Percentiles rank a stretch among this genome's conserved stretches.
Conservation (phyloP, 441 rosid species). For the Erodium moschatum region DNA sequence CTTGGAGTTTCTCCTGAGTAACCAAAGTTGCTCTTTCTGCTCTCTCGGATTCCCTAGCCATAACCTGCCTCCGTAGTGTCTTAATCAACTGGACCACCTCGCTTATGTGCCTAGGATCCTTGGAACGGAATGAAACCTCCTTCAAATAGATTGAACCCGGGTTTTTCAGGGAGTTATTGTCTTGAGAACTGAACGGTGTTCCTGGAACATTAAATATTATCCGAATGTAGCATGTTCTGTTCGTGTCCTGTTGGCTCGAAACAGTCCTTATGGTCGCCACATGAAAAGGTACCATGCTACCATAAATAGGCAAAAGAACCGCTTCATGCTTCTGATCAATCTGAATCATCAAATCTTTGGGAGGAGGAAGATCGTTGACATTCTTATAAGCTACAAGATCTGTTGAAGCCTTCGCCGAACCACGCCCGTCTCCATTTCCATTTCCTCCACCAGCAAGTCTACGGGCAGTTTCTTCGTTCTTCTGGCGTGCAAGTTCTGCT, state of each 20-base stretch:
- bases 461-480: slow-evolving; percentile 5
- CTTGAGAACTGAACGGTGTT: slow-evolving; percentile 55
- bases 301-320: slow-evolving; percentile 17
- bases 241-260: slow-evolving; percentile 43
- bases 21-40: slow-evolving; percentile 41
- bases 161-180: slow-evolving; percentile 42
- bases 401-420: not conserved
- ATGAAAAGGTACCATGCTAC: slow-evolving; percentile 59
- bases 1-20: slow-evolving; percentile 32
- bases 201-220: slow-evolving; percentile 61
- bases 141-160: slow-evolving; percentile 55
- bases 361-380: slow-evolving; percentile 3
- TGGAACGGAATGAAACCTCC: slow-evolving; percentile 58
- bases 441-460: not conserved
- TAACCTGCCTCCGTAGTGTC: slow-evolving; percentile 33
- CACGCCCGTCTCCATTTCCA: not conserved
- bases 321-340: slow-evolving; percentile 2
- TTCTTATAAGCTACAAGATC: slow-evolving; percentile 8
- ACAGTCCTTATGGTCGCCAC: slow-evolving; percentile 48
- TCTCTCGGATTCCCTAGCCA: slow-evolving; percentile 31
- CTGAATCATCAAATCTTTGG: not conserved
- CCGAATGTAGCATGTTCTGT: slow-evolving; percentile 41
- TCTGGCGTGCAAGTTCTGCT: slow-evolving; percentile 1
- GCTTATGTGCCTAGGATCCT: slow-evolving; percentile 59
- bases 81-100: slow-evolving; percentile 57